phyloP scores from a whole-genome alignment of 2,329 filamentous ascomycete genomes.

The Fusarium subglutinans region DNA sequence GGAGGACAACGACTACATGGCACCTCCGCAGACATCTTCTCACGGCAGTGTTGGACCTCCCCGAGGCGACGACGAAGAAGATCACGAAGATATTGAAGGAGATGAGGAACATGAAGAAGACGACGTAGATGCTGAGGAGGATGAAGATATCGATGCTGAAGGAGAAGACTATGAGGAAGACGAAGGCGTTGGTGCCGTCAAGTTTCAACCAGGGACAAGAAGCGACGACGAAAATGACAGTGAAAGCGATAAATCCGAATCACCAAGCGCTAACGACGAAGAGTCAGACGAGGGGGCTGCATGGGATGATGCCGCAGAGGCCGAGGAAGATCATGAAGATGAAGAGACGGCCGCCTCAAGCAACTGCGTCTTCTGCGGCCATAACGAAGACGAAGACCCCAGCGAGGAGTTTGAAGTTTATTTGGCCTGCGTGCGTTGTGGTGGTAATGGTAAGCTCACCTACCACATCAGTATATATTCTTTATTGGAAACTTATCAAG shows the following conservation, averaged over 20 bases:
- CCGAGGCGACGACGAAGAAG: slow-evolving; percentile 42
- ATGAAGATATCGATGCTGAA: slow-evolving; percentile 49
- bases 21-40: slow-evolving; percentile 40
- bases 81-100: slow-evolving; percentile 40
- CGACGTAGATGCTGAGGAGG: slow-evolving; percentile 46
- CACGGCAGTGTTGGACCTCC: slow-evolving; percentile 43
- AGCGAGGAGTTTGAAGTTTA: slow-evolving; percentile 83
- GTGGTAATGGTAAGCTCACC: slow-evolving; percentile 77
- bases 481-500: slow-evolving; percentile 48
- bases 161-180: slow-evolving; percentile 54
- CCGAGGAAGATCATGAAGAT: slow-evolving; percentile 62
- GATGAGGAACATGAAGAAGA: slow-evolving; percentile 49
- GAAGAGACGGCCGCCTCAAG: slow-evolving; percentile 62
- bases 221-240: slow-evolving; percentile 60
- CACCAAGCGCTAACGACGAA: slow-evolving; percentile 60
- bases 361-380: slow-evolving; percentile 77
- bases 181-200: slow-evolving; percentile 66
- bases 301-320: slow-evolving; percentile 67
- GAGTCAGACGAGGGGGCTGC: slow-evolving; percentile 56
- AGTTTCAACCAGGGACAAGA: slow-evolving; percentile 60
- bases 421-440: slow-evolving; percentile 79
- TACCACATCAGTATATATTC: slow-evolving; percentile 23
- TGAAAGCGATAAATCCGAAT: slow-evolving; percentile 58
- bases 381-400: slow-evolving; percentile 84
- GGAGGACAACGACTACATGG: slow-evolving; percentile 49